phyloP scores from a whole-genome alignment of 305 asterid genomes.

The Fraxinus baroniana region DNA sequence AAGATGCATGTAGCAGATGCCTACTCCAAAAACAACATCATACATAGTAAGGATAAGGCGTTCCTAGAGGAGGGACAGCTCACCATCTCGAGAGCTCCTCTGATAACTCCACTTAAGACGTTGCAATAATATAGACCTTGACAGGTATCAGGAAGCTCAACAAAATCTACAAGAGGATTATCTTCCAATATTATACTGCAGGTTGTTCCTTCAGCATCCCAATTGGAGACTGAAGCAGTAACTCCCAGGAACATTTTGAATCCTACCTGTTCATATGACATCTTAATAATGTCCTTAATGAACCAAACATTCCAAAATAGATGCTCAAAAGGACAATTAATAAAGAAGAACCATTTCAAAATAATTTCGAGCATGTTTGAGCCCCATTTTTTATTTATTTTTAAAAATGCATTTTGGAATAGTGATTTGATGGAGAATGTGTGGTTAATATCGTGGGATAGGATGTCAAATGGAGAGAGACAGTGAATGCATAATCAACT shows the following conservation, averaged over 20 bases:
- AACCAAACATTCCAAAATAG: neutral
- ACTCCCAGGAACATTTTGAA: constrained; percentile 97
- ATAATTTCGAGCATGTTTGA: no score
- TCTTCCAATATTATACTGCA: constrained; percentile 93
- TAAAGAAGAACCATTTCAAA: neutral
- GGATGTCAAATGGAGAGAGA: neutral
- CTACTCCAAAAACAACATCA: neutral
- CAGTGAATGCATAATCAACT: no score
- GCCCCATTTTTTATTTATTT: no score
- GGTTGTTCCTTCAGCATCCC: constrained; percentile 93
- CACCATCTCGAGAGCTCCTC: constrained; percentile 73
- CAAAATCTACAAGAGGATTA: constrained; percentile 93
- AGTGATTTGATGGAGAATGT: neutral
- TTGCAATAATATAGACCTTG: constrained; percentile 95
- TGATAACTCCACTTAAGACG: constrained; percentile 73
- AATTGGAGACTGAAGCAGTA: constrained; percentile 81
- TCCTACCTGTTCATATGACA: constrained; percentile 61
- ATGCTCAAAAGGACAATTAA: neutral
- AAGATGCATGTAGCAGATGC: neutral
- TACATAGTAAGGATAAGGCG: neutral
- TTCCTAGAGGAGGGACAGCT: constrained; percentile 28
- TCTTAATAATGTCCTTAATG: neutral
- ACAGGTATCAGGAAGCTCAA: constrained; percentile 95
- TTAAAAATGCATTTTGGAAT: no score
- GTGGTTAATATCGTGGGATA: neutral